Base-by-base conservation (phyloP, 306 rosid genomes). In the Vigna nakashimae region DNA sequence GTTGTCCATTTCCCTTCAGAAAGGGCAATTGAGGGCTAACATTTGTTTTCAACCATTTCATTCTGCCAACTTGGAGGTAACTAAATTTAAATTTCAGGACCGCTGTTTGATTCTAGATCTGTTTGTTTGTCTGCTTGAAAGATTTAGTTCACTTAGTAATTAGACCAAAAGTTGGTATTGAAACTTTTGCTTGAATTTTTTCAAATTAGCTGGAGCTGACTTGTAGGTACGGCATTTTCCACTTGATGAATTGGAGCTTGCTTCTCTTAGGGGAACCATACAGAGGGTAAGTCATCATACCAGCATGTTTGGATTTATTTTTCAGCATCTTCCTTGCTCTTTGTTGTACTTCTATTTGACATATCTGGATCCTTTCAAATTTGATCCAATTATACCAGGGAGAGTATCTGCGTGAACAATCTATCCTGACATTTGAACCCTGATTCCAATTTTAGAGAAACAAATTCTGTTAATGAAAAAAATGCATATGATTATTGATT, bases 211-310 rank as follows among this genome's bases (percentile, higher is more conserved):
- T 82, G 67, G 77, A 80, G 17, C 49, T 66, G 62, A 71, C 84
- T 66, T 68, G 65, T 79, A 94, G 98, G 71, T 94, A 36, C 94
- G 98, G 5, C 91, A 94, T 82, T 86, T 94, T 82, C 98, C 98
- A 36, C 98, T 94, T 64, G 98, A 94, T 78, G 98, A 94, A 83
- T 82, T 94, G 91, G 98, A 94, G 88, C 89, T 94, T 51, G 97
- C 96, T 79, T 94, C 98, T 59, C 96, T 94, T 15, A 86, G 98
- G 84, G 98, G 98, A 79, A 90, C 92, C 58, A 80, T 94, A 85
- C 98, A 91, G 85, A 89, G 89, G 85, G 98, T 91, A 90, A 74
- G 92, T 5, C 74, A 60, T 80, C 53, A 69, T 52, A 63, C 63
- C 38, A 68, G 3, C 72, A 4, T 40, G 30, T 62, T 62, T 71